Percentiles rank a stretch among this genome's conserved stretches.
Evolutionary conservation across 2,329 filamentous ascomycete genomes (phyloP).

Genomic region (Neoscytalidium dimidiatum): DNA sequence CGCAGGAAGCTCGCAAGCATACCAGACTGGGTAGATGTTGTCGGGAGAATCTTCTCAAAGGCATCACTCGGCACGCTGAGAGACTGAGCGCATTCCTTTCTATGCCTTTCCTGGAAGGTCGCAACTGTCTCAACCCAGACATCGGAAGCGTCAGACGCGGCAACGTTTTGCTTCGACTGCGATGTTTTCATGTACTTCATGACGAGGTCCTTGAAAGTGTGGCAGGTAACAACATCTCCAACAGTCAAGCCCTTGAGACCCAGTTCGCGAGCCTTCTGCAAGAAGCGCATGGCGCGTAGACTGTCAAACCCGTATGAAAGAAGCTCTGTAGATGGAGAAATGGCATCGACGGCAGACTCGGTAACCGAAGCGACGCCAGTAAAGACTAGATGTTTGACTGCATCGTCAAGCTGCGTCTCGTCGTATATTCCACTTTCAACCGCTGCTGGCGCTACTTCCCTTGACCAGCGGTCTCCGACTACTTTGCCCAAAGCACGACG

Average conservation of each 20-base stretch:
- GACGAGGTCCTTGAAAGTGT: conserved; percentile 10
- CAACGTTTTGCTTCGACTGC: neutral
- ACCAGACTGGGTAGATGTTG: conserved; percentile 16
- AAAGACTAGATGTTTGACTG: neutral
- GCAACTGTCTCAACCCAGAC: neutral
- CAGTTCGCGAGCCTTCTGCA: conserved; percentile 18
- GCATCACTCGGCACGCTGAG: neutral
- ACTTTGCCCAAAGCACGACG: conserved; percentile 46
- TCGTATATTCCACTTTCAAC: neutral
- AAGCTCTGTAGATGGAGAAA: conserved; percentile 25
- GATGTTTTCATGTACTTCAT: conserved; percentile 1
- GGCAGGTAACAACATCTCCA: conserved; percentile 29
- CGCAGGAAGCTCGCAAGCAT: conserved; percentile 20
- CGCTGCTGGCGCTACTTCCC: neutral
- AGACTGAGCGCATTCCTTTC: neutral
- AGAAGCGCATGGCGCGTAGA: conserved; percentile 27
- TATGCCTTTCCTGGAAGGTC: conserved; percentile 1
- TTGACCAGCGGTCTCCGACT: conserved; percentile 8
- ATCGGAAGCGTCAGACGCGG: neutral
- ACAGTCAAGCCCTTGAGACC: conserved; percentile 28
- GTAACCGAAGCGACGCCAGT: conserved; percentile 24
- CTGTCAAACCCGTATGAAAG: conserved; percentile 28
- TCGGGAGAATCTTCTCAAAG: conserved; percentile 16
- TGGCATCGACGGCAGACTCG: conserved; percentile 16
- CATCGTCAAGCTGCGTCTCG: neutral